A percentile compares a stretch with the other conserved stretches of the same genome.
Evolutionary conservation across 768 basidiomycete genomes (phyloP).

Genomic region (Pleurotus salmoneostramineus): DNA sequence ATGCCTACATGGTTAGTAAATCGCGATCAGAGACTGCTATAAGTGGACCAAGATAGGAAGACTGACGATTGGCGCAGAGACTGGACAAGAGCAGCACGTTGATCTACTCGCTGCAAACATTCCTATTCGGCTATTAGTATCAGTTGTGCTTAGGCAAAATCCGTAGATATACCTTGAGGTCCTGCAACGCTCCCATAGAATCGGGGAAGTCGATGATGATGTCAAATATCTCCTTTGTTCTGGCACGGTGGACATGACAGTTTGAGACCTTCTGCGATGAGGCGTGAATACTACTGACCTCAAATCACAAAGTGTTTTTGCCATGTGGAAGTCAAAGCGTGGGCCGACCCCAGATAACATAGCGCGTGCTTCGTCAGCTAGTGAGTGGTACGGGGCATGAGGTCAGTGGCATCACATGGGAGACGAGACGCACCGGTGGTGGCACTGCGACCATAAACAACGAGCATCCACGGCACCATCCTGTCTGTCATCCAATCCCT

Average conservation of each 20-base stretch:
- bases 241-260: slow-evolving; percentile 15
- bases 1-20: slow-evolving; percentile 46
- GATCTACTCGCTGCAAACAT: slow-evolving; percentile 77
- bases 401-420: slow-evolving; percentile 5
- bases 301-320: slow-evolving; percentile 85
- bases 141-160: background rate
- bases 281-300: slow-evolving; percentile 41
- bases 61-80: slow-evolving; percentile 77
- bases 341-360: slow-evolving; percentile 77
- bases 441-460: slow-evolving; percentile 71
- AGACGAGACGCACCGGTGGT: slow-evolving; percentile 39
- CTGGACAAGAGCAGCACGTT: slow-evolving; percentile 71
- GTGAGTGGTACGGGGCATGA: background rate
- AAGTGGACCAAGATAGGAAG: background rate
- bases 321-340: slow-evolving; percentile 89
- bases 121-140: slow-evolving; percentile 38
- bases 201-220: slow-evolving; percentile 95
- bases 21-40: background rate
- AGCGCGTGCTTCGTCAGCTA: slow-evolving; percentile 67
- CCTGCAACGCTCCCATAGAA: slow-evolving; percentile 78
- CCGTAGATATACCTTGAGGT: slow-evolving; percentile 61
- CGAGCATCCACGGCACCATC: slow-evolving; percentile 82
- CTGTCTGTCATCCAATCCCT: slow-evolving; percentile 76
- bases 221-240: slow-evolving; percentile 86
- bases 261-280: background rate